A percentile compares a stretch with the other conserved stretches of the same genome.
These are phyloP conservation scores for Pseudoscleropodium purum DNA, from an alignment of 225 moss, liverwort and hornwort species.

Conservation along the genomic window DNA sequence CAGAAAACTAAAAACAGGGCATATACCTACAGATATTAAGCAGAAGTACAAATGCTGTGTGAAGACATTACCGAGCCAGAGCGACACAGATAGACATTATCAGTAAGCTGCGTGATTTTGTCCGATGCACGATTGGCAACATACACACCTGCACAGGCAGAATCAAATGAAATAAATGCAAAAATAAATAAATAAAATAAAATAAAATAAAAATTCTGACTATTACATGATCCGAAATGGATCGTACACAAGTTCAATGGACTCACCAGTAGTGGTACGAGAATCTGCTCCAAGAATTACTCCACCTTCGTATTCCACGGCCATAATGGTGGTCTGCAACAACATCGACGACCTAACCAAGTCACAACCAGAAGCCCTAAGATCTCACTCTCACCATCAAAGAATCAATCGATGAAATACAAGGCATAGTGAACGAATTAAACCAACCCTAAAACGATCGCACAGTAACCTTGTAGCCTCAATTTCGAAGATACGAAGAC, in stretches of 20 bases:
- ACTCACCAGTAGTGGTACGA: conserved; percentile 84
- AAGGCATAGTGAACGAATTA: neutral
- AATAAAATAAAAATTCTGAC: neutral
- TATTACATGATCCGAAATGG: neutral
- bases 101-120: conserved; percentile 88
- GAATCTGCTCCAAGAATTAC: conserved; percentile 96
- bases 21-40: neutral
- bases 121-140: conserved; percentile 97
- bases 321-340: conserved; percentile 91
- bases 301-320: conserved; percentile 86
- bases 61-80: conserved; percentile 74
- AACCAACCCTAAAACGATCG: neutral
- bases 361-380: neutral
- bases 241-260: neutral
- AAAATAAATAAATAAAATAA: neutral
- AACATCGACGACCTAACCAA: neutral
- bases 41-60: neutral
- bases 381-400: neutral
- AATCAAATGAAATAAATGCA: neutral
- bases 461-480: neutral
- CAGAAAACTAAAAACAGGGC: neutral
- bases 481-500: neutral
- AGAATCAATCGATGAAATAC: neutral
- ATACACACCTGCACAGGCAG: conserved; percentile 59
- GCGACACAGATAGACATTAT: conserved; percentile 85